Conservation (phyloP, 2,329 filamentous ascomycete genomes). For the Colletotrichum musicola region DNA sequence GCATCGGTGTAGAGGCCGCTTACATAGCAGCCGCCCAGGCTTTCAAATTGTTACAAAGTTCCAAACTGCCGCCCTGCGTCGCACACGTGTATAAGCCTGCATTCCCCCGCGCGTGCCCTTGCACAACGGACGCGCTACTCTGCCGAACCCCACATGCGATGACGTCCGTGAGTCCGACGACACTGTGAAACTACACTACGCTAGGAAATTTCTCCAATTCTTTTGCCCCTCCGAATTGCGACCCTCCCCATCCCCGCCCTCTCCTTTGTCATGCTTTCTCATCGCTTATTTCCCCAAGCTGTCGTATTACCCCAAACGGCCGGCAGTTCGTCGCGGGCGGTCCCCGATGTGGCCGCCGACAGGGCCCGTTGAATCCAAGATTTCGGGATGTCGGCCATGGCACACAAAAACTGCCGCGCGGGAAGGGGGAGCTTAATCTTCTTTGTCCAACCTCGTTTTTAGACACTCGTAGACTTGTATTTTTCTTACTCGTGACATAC, state of each 20-base stretch:
- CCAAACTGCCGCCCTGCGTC: background rate
- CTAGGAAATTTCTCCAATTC: slow-evolving; percentile 18
- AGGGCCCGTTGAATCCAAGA: background rate
- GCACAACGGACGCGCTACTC: too few relatives aligned
- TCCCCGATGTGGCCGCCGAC: background rate
- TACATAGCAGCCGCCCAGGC: background rate
- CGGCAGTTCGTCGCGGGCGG: slow-evolving; percentile 22
- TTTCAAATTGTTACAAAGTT: background rate
- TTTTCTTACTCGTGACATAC: background rate
- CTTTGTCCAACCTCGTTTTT: background rate
- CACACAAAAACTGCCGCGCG: background rate
- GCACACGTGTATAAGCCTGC: background rate
- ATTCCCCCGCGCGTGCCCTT: background rate
- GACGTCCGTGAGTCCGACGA: slow-evolving; percentile 6
- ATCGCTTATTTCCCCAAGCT: slow-evolving; percentile 34
- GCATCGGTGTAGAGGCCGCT: background rate
- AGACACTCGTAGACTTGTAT: too few relatives aligned
- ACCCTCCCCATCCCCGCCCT: slow-evolving; percentile 7
- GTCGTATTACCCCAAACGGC: background rate
- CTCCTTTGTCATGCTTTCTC: slow-evolving; percentile 39
- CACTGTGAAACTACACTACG: background rate
- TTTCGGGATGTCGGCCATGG: background rate
- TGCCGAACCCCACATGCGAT: slow-evolving; percentile 19
- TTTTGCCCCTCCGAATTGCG: slow-evolving; percentile 13
- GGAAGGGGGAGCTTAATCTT: background rate